Percentiles rank a stretch among this genome's conserved stretches.
Conservation (phyloP, 2,329 filamentous ascomycete species). For the Sporothrix sp. region DNA sequence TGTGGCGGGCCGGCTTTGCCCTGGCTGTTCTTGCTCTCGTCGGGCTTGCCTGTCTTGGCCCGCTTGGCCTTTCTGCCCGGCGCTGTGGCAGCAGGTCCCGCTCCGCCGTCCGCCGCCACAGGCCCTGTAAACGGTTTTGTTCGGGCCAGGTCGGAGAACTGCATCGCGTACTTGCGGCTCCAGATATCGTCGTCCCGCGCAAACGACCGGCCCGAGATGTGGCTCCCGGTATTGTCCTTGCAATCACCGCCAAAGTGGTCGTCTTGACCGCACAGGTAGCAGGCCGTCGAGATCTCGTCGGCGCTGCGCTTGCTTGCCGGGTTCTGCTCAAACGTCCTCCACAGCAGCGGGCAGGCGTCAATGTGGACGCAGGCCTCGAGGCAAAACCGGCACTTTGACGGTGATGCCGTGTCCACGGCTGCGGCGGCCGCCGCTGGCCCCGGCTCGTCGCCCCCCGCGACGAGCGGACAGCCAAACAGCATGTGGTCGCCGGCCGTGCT, state of each 20-base stretch:
- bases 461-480: slow-evolving; percentile 38
- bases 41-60: background rate
- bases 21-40: background rate
- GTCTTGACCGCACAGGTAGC: slow-evolving; percentile 44
- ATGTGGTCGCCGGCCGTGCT: slow-evolving; percentile 32
- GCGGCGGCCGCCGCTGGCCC: background rate
- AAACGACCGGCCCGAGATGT: slow-evolving; percentile 14
- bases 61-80: background rate
- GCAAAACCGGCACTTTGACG: slow-evolving; percentile 7
- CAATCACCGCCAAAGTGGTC: slow-evolving; percentile 52
- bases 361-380: background rate
- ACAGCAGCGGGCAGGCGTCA: slow-evolving; percentile 33
- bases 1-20: background rate
- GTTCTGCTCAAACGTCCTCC: slow-evolving; percentile 44
- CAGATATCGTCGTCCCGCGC: slow-evolving; percentile 36
- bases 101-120: background rate
- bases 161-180: slow-evolving; percentile 28
- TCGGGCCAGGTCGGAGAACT: slow-evolving; percentile 1
- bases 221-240: slow-evolving; percentile 21
- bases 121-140: background rate
- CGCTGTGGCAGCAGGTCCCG: background rate
- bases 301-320: slow-evolving; percentile 37
- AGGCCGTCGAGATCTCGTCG: slow-evolving; percentile 39
- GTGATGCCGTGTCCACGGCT: no score
- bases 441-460: background rate